Evolutionary conservation across 148 eudicot genomes (phyloP).

Genomic region (Dysphania ambrosioides): DNA sequence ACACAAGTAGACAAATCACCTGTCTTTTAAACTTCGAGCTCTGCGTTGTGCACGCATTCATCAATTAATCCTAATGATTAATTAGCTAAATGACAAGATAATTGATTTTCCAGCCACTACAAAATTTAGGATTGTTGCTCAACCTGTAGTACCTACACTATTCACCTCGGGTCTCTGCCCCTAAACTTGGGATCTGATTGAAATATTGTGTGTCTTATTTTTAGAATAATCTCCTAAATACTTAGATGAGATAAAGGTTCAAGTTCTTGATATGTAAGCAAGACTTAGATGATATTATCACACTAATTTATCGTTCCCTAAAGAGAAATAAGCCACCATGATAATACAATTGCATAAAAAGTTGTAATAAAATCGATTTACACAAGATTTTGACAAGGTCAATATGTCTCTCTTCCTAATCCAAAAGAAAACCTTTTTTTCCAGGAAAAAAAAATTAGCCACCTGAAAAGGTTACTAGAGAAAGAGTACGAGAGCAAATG

Average conservation of each 20-base stretch:
- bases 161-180: not conserved
- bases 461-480: no score
- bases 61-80: not conserved
- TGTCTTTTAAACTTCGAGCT: constrained; percentile 10
- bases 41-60: not conserved
- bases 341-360: no score
- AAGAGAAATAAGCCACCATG: no score
- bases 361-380: not conserved
- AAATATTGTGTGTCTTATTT: no score
- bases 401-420: not conserved
- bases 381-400: not conserved
- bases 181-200: not conserved
- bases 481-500: not conserved
- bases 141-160: not conserved
- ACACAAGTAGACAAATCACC: not conserved
- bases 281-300: not conserved
- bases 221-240: no score
- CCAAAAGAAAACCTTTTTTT: no score
- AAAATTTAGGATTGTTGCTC: not conserved
- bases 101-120: not conserved
- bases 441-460: no score
- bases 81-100: constrained; percentile 16
- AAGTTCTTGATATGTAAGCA: no score
- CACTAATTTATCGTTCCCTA: not conserved
- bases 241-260: no score